Base-by-base conservation (phyloP, 1,284 basidiomycete genomes). In the Fomitiporia mediterranea region DNA sequence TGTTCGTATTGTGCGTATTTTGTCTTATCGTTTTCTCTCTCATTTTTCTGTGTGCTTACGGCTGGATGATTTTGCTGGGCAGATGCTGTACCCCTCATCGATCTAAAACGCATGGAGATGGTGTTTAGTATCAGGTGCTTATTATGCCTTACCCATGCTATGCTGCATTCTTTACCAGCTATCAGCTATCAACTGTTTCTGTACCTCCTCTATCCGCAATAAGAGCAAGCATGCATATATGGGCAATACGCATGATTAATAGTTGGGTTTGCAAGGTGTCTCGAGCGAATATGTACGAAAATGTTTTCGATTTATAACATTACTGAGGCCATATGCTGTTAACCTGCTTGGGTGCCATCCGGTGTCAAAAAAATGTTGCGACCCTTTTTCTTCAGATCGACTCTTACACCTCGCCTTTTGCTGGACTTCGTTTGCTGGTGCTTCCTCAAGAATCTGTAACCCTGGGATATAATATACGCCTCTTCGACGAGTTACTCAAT, bases 1-100 rank as follows among this genome's bases (percentile, higher is more conserved):
- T 69, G 90, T 95, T 75, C 89, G 96, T 72, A 81, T 99, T 74
- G 93, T 98, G 74, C 69, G 88, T 80, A 63, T 65, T 63, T 61
- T 42, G n/a, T n/a, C n/a, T n/a, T n/a, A n/a, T 50, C 7, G 9
- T 3, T 13, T 56, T 40, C 30, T 61, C n/a, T 48, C 23, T 57
- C 23, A 17, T 23, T 53, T 15, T 42, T 28, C 5, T 46, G 43
- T 32, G 37, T n/a, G 17, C 25, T 53, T 15, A 25, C 15, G 37
- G 43, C 23, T 28, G 25, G 17, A 25, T n/a, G 4, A n/a, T 23
- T 38, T 49, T 42, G 38, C 30, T 11, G n/a, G 13, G 11, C 49
- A 80, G 77, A 79, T 79, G 75, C 69, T 79, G 57, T 80, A 78
- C 66, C 79, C 79, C 21, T 81, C 79, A 57, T 77, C 69, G 64